phyloP scores from a whole-genome alignment of 345 rosid genomes.

The Dovyalis caffra region DNA sequence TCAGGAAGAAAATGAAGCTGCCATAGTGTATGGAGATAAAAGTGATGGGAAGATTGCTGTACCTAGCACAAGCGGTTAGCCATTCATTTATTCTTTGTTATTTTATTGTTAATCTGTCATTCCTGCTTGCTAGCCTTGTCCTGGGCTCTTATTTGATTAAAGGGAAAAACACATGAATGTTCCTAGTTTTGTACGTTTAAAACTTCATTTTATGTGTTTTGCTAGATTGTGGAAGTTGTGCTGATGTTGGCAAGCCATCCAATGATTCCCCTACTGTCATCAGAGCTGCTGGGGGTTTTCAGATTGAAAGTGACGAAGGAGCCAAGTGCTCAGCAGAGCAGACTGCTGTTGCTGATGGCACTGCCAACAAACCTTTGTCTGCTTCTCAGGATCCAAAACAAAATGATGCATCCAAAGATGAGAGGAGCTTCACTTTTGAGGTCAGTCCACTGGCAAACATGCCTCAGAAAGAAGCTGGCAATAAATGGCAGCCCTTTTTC shows the following conservation, averaged over 20 bases:
- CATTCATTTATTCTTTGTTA: neutral
- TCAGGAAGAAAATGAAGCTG: constrained; percentile 21
- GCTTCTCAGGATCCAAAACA: constrained; percentile 38
- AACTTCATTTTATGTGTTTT: constrained; percentile 22
- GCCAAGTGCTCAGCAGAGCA: constrained; percentile 34
- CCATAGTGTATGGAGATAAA: constrained; percentile 23
- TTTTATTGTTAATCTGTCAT: neutral
- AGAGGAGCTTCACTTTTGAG: constrained; percentile 50
- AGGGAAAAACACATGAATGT: constrained; percentile 15
- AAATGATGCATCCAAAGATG: constrained; percentile 45
- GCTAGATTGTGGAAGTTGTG: constrained; percentile 30
- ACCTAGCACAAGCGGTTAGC: constrained; percentile 27
- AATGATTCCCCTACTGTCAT: constrained; percentile 43
- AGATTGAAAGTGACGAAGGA: constrained; percentile 34
- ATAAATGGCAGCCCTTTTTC: constrained; percentile 26
- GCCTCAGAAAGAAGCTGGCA: constrained; percentile 17
- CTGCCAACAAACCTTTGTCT: constrained; percentile 19
- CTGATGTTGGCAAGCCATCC: constrained; percentile 41
- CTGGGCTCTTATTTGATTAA: neutral
- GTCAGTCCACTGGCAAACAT: constrained; percentile 31
- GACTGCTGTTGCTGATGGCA: constrained; percentile 27
- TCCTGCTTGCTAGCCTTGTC: neutral
- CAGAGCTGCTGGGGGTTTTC: constrained; percentile 40
- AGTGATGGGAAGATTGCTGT: constrained; percentile 22
- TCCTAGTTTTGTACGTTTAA: constrained; percentile 27